Conservation (phyloP, 2,329 filamentous ascomycete genomes). For the Nigrograna mackinnonii region DNA sequence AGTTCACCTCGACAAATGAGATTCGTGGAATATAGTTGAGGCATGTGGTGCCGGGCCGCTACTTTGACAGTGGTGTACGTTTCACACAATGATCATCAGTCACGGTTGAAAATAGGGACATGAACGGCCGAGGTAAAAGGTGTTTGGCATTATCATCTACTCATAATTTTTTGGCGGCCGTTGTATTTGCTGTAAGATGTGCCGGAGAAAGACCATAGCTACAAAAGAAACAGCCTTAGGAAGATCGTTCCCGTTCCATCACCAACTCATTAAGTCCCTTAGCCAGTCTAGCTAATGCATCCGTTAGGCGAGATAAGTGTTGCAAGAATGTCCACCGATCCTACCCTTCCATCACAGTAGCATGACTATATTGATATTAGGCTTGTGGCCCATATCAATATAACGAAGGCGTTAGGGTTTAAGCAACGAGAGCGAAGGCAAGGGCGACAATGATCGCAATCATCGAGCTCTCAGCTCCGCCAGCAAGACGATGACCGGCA, state of each 20-base stretch:
- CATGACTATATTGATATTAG: neutral
- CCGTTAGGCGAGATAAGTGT: too few species aligned
- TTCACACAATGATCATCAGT: too few species aligned
- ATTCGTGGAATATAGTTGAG: too few species aligned
- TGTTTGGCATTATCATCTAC: conserved; percentile 4
- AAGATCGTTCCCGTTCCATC: conserved; percentile 1
- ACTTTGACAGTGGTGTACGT: too few species aligned
- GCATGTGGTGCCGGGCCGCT: too few species aligned
- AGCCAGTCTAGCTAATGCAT: too few species aligned
- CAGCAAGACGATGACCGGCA: conserved; percentile 1
- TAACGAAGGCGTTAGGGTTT: neutral
- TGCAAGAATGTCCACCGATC: conserved; percentile 2
- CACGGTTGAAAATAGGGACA: too few species aligned
- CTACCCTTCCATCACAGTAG: conserved; percentile 1
- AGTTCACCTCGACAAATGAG: too few species aligned
- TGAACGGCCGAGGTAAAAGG: conserved; percentile 2
- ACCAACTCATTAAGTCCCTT: conserved; percentile 1
- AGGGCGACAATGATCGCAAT: conserved; percentile 4
- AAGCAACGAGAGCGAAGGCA: conserved; percentile 7
- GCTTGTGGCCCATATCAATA: neutral
- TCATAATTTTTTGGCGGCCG: conserved; percentile 3
- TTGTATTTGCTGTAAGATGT: conserved; percentile 1
- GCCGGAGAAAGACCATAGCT: conserved; percentile 4
- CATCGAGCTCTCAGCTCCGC: conserved; percentile 4
- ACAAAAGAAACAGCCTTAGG: conserved; percentile 7